Evolutionary conservation across 2,329 filamentous ascomycete species (phyloP), one percentile per base, ranked within the genome.

Genomic region (Plenodomus lindquistii): DNA sequence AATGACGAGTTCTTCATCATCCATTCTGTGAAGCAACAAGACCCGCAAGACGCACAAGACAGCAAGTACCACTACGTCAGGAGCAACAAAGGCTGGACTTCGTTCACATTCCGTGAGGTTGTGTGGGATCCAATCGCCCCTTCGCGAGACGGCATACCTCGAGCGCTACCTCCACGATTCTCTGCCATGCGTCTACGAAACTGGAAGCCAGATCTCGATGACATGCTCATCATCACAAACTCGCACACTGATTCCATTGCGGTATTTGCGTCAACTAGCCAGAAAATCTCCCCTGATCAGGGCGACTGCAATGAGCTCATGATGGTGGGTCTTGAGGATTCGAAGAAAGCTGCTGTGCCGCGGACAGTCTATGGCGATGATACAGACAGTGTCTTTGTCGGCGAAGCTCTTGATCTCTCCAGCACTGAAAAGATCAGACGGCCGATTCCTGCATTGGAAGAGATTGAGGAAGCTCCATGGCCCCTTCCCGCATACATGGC

Each of bases 401-500:
- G 94, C 40, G 79, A 90, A 56, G 85, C 85, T 0, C 72, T 97
- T 38, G 94, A 99, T 70, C 75, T 97, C n/a, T 95, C 92, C 1
- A 84, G 83, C 66, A 89, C 83, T 50, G 88, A 93, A 43, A 89
- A 84, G 59, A 88, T 96, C 2, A 79, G 84, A 54, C 85, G 87
- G 56, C 92, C 92, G 1, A 88, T 96, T 48, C 84, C 84, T 17
- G 81, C 84, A 1, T 87, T 94, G 54, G 85, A 83, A 54, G 87
- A 96, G 64, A 84, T 95, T 39, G 82, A 88, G 24, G 83, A 92
- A 62, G 95, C 91, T 4, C 81, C 86, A 0, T 85, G 84, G 1
- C 93, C 94, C 11, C 74, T 97, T 8, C 94, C 94, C 5, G 90
- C 86, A 10, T 79, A 96, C 36, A 87, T 94, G 80, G 81, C 91